Conservation (phyloP, 2,329 filamentous ascomycete genomes). For the Westerdykella sp. region DNA sequence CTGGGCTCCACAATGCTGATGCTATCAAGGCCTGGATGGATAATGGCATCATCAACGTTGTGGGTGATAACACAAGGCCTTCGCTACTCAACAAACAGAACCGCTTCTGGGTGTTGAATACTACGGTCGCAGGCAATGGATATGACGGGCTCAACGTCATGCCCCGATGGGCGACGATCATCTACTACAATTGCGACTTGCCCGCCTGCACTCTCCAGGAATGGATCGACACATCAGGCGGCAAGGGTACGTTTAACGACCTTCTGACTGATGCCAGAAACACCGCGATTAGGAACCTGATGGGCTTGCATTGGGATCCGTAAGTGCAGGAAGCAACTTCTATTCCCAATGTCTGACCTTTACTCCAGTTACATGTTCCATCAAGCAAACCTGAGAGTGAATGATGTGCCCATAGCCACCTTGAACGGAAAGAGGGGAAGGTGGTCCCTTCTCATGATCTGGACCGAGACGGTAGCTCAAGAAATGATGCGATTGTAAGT, state of each 20-base stretch:
- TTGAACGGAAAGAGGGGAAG: slow-evolving; percentile 45
- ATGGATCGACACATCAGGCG: slow-evolving; percentile 55
- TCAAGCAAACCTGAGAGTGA: slow-evolving; percentile 53
- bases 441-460: slow-evolving; percentile 52
- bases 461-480: slow-evolving; percentile 50
- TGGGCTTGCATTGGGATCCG: slow-evolving; percentile 50
- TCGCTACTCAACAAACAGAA: slow-evolving; percentile 49
- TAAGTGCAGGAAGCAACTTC: slow-evolving; percentile 11
- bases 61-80: slow-evolving; percentile 59
- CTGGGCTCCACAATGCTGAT: slow-evolving; percentile 59
- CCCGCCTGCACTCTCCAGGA: slow-evolving; percentile 52
- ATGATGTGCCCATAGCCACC: slow-evolving; percentile 43
- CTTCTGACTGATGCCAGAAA: slow-evolving; percentile 48
- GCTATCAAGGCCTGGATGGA: slow-evolving; percentile 54
- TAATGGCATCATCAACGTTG: slow-evolving; percentile 54
- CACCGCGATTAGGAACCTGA: slow-evolving; percentile 52
- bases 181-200: slow-evolving; percentile 60
- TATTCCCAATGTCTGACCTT: background rate
- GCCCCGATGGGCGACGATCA: slow-evolving; percentile 56
- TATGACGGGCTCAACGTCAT: slow-evolving; percentile 52
- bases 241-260: slow-evolving; percentile 48
- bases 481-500: slow-evolving; percentile 48
- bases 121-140: slow-evolving; percentile 47
- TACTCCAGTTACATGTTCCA: slow-evolving; percentile 54
- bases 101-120: slow-evolving; percentile 51